A percentile compares a stretch with the other conserved stretches of the same genome.
Conservation (phyloP, 1,284 basidiomycete genomes). For the Grifola frondosa region DNA sequence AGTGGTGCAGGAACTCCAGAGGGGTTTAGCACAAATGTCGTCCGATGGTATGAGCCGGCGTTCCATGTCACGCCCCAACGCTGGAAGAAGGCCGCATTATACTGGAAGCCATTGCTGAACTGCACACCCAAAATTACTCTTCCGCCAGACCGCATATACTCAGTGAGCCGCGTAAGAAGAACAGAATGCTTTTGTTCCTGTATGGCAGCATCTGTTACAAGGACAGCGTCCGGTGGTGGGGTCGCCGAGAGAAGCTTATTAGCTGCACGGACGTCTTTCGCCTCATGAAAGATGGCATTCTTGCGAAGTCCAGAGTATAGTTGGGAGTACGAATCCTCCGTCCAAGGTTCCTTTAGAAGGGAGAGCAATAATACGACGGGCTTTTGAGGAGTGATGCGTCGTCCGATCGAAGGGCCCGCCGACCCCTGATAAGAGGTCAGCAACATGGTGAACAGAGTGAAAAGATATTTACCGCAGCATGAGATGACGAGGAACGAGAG, state of each 20-base stretch:
- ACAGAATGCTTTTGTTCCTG: not conserved
- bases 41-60: conserved; percentile 16
- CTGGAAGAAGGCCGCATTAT: conserved; percentile 8
- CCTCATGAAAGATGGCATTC: conserved; percentile 10
- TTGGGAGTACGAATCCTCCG: conserved; percentile 8
- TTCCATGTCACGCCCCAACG: conserved; percentile 18
- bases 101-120: conserved; percentile 10
- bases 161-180: conserved; percentile 7
- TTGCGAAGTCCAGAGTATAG: conserved; percentile 12
- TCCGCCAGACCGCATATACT: conserved; percentile 14
- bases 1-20: conserved; percentile 18
- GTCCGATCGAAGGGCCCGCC: not conserved
- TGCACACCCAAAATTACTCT: conserved; percentile 17
- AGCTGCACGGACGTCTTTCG: not conserved
- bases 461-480: not conserved
- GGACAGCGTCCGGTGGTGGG: conserved; percentile 10
- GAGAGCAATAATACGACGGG: conserved; percentile 17
- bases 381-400: not conserved
- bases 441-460: not conserved
- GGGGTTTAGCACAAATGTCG: conserved; percentile 19
- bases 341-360: conserved; percentile 8
- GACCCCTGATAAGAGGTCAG: not conserved
- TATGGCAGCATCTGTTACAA: conserved; percentile 15
- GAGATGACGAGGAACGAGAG: not conserved
- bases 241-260: conserved; percentile 5